Evolutionary conservation across 371 early-diverging fungal species (phyloP).

Genomic region (Batkoa obscura): DNA sequence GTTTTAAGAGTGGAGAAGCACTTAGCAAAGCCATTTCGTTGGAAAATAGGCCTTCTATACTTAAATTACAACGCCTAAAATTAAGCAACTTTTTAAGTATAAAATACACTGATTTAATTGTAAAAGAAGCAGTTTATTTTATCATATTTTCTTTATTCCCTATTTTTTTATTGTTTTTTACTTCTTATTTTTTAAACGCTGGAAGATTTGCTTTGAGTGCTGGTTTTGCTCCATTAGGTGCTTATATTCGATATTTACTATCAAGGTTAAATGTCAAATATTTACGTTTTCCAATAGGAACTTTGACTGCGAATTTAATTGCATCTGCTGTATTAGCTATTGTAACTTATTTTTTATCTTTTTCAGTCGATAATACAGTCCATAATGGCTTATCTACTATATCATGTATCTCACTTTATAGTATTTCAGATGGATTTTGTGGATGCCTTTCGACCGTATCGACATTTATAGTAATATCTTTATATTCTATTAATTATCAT

Average conservation of each 20-base stretch:
- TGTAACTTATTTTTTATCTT: neutral
- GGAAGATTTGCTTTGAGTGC: neutral
- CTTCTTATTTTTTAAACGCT: too few species aligned
- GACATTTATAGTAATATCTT: constrained; percentile 4
- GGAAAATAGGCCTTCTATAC: neutral
- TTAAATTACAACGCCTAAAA: too few species aligned
- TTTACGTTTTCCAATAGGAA: neutral
- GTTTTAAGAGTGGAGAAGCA: neutral
- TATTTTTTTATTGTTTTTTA: too few species aligned
- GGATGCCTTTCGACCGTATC: constrained; percentile 5
- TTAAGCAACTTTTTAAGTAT: too few species aligned
- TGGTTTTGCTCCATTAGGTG: constrained; percentile 5
- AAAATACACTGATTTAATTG: too few species aligned
- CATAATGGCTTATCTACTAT: too few species aligned
- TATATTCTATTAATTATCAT: neutral
- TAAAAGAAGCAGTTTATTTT: neutral
- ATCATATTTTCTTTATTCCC: neutral
- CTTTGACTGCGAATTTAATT: constrained; percentile 4
- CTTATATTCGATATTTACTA: neutral
- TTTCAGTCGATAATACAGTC: too few species aligned
- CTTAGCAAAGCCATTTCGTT: neutral
- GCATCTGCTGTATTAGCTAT: constrained; percentile 2
- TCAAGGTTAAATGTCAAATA: neutral
- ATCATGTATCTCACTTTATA: neutral
- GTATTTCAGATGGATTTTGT: constrained; percentile 5